These are phyloP conservation scores for Peronospora tabacina DNA, from an alignment of 352 stramenopile species.

Conservation along the genomic window DNA sequence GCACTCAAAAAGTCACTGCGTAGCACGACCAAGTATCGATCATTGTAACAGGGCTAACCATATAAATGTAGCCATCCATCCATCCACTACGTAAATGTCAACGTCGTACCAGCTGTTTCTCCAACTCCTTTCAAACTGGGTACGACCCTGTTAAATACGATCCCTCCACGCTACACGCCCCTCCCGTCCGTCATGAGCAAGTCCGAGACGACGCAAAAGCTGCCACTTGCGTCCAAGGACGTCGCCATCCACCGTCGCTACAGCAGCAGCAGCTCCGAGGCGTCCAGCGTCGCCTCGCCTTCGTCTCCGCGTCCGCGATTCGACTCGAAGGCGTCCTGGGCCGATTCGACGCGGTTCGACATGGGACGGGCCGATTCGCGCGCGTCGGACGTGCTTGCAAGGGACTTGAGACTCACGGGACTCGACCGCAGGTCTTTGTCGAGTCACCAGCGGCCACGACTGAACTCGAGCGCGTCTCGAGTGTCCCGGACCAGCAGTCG, in stretches of 20 bases:
- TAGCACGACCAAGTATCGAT: slow-evolving; percentile 48
- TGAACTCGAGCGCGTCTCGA: slow-evolving; percentile 60
- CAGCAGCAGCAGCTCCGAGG: slow-evolving; percentile 37
- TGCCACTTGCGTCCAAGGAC: too few relatives aligned
- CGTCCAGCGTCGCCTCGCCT: slow-evolving; percentile 47
- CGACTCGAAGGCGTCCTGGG: slow-evolving; percentile 78
- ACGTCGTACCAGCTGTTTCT: too few relatives aligned
- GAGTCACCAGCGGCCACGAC: slow-evolving; percentile 38
- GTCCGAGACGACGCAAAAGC: too few relatives aligned
- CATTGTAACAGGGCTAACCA: too few relatives aligned
- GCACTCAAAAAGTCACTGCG: slow-evolving; percentile 90
- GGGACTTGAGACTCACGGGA: slow-evolving; percentile 55
- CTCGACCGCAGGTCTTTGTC: slow-evolving; percentile 22
- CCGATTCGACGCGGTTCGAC: slow-evolving; percentile 81
- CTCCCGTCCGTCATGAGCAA: too few relatives aligned
- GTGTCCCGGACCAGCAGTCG: slow-evolving; percentile 47
- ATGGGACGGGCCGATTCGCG: slow-evolving; percentile 75
- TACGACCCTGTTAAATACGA: too few relatives aligned
- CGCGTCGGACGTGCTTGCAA: slow-evolving; percentile 62
- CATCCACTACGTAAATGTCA: too few relatives aligned
- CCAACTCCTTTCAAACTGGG: too few relatives aligned
- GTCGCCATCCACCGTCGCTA: too few relatives aligned
- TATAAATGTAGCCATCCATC: too few relatives aligned
- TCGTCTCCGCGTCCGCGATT: slow-evolving; percentile 51
- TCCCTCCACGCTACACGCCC: too few relatives aligned